Evolutionary conservation across 2,329 filamentous ascomycete genomes (phyloP).

Genomic region (Colletotrichum sp.): DNA sequence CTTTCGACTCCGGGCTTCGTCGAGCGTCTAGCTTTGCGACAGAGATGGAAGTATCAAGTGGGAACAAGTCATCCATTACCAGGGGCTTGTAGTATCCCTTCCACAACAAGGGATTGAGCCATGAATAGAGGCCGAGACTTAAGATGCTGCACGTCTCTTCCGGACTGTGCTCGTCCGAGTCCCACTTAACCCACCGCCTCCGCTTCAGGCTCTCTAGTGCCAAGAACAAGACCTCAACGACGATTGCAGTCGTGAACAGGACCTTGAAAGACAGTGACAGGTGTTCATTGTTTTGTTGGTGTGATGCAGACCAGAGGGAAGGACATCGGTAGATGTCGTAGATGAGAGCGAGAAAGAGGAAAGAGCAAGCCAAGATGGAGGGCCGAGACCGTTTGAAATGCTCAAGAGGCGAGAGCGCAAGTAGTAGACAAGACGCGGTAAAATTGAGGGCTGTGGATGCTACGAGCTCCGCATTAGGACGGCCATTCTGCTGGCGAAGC

Average conservation of each 20-base stretch:
- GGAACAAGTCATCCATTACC: neutral
- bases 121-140: constrained; percentile 25
- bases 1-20: too few relatives aligned
- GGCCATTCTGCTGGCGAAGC: neutral
- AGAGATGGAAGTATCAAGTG: neutral
- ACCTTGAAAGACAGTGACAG: neutral
- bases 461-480: neutral
- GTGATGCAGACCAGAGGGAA: neutral
- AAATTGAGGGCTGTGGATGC: neutral
- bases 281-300: neutral
- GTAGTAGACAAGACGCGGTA: neutral
- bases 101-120: constrained; percentile 12
- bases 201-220: neutral
- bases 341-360: neutral
- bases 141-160: constrained; percentile 23
- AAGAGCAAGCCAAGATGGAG: neutral
- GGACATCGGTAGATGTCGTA: neutral
- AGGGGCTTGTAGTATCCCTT: constrained; percentile 7
- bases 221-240: neutral
- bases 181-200: neutral
- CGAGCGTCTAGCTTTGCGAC: neutral
- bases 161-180: neutral
- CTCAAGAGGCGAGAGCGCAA: neutral
- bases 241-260: neutral
- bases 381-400: neutral